Conservation (phyloP, 441 rosid genomes). For the Jatropha podagrica region DNA sequence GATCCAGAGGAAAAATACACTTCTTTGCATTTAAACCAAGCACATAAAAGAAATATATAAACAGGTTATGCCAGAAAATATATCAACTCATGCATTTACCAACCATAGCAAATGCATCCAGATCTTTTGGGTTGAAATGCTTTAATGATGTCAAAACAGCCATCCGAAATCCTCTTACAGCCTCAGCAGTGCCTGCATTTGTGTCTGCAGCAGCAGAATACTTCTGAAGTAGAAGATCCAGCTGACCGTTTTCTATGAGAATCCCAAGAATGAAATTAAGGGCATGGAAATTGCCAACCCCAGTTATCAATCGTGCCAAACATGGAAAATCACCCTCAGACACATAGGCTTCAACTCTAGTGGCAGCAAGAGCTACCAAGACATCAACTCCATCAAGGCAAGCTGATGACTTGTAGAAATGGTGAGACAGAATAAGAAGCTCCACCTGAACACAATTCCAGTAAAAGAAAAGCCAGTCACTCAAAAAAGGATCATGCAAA, state of each 20-base stretch:
- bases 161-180: constrained; percentile 95
- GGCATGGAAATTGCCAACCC: constrained; percentile 95
- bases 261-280: constrained; percentile 95
- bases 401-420: constrained; percentile 95
- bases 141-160: constrained; percentile 92
- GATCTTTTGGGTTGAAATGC: constrained; percentile 86
- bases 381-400: constrained; percentile 99
- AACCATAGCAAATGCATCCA: constrained; percentile 95
- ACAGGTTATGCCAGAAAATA: constrained; percentile 10
- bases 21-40: neutral
- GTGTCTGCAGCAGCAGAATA: constrained; percentile 91
- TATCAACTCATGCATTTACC: constrained; percentile 30
- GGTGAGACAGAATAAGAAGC: constrained; percentile 95
- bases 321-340: constrained; percentile 93
- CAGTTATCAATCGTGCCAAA: constrained; percentile 91
- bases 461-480: constrained; percentile 8
- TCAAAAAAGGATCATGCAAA: constrained; percentile 1
- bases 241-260: constrained; percentile 93
- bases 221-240: constrained; percentile 94
- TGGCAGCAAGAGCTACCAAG: constrained; percentile 95
- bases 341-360: constrained; percentile 94
- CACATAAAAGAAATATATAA: neutral
- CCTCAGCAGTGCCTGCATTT: constrained; percentile 77
- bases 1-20: neutral
- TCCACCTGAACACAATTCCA: constrained; percentile 65